Conservation (phyloP, 2,329 filamentous ascomycete genomes). For the Samsoniella hepiali region DNA sequence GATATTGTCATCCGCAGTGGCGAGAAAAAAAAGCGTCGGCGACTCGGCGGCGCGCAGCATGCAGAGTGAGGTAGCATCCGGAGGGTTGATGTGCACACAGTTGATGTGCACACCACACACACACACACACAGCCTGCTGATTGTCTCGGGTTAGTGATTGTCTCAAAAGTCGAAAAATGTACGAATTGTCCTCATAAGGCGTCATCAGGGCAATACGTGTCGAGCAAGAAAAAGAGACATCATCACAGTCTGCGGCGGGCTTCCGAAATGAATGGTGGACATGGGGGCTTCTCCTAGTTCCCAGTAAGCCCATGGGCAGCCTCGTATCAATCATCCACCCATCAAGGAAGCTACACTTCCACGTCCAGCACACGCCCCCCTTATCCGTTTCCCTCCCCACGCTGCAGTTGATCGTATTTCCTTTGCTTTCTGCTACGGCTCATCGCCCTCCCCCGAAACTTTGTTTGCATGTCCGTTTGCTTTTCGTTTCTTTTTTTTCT, state of each 20-base stretch:
- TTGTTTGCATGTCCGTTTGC: neutral
- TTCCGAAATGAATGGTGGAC: too few relatives aligned
- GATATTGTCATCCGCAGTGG: neutral
- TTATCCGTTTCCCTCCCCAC: neutral
- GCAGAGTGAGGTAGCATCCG: neutral
- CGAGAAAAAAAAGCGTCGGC: neutral
- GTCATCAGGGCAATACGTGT: too few relatives aligned
- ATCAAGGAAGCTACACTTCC: too few relatives aligned
- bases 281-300: too few relatives aligned
- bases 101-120: neutral
- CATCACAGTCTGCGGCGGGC: too few relatives aligned
- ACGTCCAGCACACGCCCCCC: too few relatives aligned
- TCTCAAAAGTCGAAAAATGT: neutral
- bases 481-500: neutral
- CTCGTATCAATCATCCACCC: too few relatives aligned
- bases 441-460: neutral
- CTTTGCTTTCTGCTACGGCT: neutral
- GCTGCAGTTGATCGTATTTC: neutral
- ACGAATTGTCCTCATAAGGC: neutral
- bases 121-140: neutral
- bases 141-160: neutral
- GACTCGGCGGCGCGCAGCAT: too few relatives aligned
- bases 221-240: too few relatives aligned
- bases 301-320: too few relatives aligned
- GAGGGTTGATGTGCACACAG: neutral